Conservation (phyloP, 331 rosid species). For the Cydonia oblonga region DNA sequence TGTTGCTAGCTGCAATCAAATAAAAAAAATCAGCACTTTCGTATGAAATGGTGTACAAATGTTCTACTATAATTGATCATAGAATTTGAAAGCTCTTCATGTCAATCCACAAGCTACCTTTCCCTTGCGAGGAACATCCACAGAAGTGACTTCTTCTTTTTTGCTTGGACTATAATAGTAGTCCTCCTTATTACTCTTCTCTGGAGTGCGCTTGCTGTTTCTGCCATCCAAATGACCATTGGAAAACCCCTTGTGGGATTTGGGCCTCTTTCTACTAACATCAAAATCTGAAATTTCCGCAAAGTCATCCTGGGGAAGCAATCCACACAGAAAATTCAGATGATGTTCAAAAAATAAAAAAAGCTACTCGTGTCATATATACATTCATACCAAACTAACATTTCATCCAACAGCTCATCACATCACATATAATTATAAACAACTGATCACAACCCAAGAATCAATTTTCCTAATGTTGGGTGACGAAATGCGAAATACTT, state of each 20-base stretch:
- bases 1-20: conserved; percentile 34
- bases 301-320: conserved; percentile 53
- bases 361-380: neutral
- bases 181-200: neutral
- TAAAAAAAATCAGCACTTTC: conserved; percentile 7
- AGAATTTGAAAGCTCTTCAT: neutral
- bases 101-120: conserved; percentile 39
- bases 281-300: conserved; percentile 41
- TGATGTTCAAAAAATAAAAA: neutral
- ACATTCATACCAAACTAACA: neutral
- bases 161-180: neutral
- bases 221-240: conserved; percentile 4
- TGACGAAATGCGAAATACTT: neutral
- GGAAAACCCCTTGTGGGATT: conserved; percentile 18
- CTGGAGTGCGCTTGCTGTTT: conserved; percentile 3
- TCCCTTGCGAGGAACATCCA: conserved; percentile 22
- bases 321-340: neutral
- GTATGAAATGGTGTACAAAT: neutral
- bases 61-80: neutral
- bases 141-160: conserved; percentile 22
- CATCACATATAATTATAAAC: neutral
- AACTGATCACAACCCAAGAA: neutral
- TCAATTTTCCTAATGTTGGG: neutral
- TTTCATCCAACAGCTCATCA: neutral
- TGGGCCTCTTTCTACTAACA: conserved; percentile 33